Percentiles rank a stretch among this genome's conserved stretches.
Conservation (phyloP, 192 early-diverging fungal species). For the Gaertneriomyces sp. region DNA sequence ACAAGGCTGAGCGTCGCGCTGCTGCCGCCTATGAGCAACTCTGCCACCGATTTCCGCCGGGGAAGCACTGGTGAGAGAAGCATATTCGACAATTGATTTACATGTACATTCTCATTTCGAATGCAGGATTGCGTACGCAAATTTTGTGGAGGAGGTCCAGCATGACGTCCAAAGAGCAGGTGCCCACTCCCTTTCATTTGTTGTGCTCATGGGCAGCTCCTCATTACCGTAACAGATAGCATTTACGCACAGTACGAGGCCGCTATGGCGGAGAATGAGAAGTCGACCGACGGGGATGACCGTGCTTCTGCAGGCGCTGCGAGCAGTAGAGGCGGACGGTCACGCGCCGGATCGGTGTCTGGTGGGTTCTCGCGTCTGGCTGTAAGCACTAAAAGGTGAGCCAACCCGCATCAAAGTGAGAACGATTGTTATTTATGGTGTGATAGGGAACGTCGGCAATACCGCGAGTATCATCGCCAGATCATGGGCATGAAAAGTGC, state of each 20-base stretch:
- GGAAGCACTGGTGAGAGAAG: constrained; percentile 7
- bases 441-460: constrained; percentile 7
- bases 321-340: constrained; percentile 2
- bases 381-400: not conserved
- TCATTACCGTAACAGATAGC: not conserved
- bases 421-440: not conserved
- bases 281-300: constrained; percentile 8
- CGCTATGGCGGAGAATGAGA: constrained; percentile 1
- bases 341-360: not conserved
- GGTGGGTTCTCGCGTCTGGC: not conserved
- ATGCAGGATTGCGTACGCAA: constrained; percentile 24
- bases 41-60: constrained; percentile 10
- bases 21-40: constrained; percentile 16
- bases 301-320: constrained; percentile 3
- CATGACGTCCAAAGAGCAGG: constrained; percentile 13
- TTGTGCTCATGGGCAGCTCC: no score
- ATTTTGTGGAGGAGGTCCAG: constrained; percentile 23
- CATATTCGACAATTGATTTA: not conserved
- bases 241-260: constrained; percentile 20
- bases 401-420: no score
- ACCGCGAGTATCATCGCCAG: constrained; percentile 20
- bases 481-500: constrained; percentile 2
- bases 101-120: not conserved
- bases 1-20: constrained; percentile 17
- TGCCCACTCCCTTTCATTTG: no score